Conservation (phyloP, 129 eudicot species). For the Artemisia tridentata region DNA sequence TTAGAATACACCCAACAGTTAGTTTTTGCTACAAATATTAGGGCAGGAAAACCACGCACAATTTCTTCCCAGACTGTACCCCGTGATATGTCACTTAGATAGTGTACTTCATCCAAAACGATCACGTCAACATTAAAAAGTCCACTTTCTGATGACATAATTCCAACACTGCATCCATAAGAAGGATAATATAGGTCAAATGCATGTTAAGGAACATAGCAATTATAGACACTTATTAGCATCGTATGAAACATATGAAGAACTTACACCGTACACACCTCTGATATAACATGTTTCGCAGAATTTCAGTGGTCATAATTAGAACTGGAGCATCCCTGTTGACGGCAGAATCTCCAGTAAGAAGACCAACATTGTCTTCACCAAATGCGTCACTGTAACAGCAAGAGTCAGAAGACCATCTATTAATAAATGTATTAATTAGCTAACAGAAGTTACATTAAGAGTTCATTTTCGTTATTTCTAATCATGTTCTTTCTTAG, state of each 20-base stretch:
- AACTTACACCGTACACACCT: conserved; percentile 60
- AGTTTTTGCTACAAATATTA: conserved; percentile 12
- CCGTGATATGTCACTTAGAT: conserved; percentile 95
- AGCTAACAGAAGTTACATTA: background rate
- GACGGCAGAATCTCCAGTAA: conserved; percentile 93
- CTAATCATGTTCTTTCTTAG: conserved; percentile 12
- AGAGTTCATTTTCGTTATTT: background rate
- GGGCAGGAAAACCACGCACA: conserved; percentile 43
- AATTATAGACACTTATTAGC: no score
- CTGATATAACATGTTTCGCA: conserved; percentile 93
- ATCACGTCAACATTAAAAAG: conserved; percentile 91
- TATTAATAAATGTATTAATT: background rate
- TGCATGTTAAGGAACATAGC: conserved; percentile 3
- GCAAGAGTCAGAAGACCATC: conserved; percentile 11
- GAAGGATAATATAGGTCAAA: conserved; percentile 17
- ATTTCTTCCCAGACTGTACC: conserved; percentile 99
- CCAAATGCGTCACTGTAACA: conserved; percentile 86
- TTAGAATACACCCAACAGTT: conserved; percentile 17
- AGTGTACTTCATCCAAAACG: conserved; percentile 99
- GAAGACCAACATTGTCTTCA: conserved; percentile 87
- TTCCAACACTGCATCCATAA: conserved; percentile 77
- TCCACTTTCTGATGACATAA: conserved; percentile 71
- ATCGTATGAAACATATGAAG: conserved; percentile 5
- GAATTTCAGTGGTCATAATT: conserved; percentile 98
- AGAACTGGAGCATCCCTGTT: conserved; percentile 91